Evolutionary conservation across 352 stramenopile species (phyloP), one percentile per base, ranked within the genome.

Genomic region (Globisporangium heterothallicum): DNA sequence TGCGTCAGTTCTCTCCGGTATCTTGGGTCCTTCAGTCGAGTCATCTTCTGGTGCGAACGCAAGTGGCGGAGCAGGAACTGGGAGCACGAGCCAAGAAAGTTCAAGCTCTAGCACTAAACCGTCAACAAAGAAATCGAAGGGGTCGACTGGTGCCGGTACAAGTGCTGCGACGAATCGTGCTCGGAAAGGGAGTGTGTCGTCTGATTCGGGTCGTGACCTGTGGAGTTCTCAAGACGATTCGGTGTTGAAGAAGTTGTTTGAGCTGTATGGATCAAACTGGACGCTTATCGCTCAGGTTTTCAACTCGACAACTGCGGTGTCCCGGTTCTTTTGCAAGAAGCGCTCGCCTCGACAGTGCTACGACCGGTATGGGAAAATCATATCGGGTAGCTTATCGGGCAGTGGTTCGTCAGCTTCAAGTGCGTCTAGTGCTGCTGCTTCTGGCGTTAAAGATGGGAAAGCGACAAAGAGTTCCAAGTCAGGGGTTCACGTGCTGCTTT

Each of bases 191-290:
- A 88, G 75, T 24, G 68, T 91, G 46, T 62, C 79, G 18, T 66
- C 61, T 2, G 78, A 89, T 50, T 67, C 69, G 12, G 66, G 65
- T 13, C 70, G 72, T 45, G 74, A 85, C 24, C 62, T 58, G 10
- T 95, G 84, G 84, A 88, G 66, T 36, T 52, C 74, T 41, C 66
- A 86, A 21, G 82, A 93, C 45, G 84, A 95, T 51, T 61, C 84
- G 7, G 61, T 92, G 24, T 62, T 95, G 3, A 88, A 87, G 63
- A 92, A 92, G 61, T 58, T 93, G 12, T 88, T 91, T 40, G 82
- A 93, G 49, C 61, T 90, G 22, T 95, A 95, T 51, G 84, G 84
- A 2, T 74, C 80, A 21, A 95, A 95, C 42, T 95, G 84, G 84
- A 90, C 79, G 42, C 69, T 95, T 12, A 89, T 95, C 30, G 78